Percentiles rank a stretch among this genome's conserved stretches.
Conservation (phyloP, 1,284 basidiomycete species). For the Boletellus sp. region DNA sequence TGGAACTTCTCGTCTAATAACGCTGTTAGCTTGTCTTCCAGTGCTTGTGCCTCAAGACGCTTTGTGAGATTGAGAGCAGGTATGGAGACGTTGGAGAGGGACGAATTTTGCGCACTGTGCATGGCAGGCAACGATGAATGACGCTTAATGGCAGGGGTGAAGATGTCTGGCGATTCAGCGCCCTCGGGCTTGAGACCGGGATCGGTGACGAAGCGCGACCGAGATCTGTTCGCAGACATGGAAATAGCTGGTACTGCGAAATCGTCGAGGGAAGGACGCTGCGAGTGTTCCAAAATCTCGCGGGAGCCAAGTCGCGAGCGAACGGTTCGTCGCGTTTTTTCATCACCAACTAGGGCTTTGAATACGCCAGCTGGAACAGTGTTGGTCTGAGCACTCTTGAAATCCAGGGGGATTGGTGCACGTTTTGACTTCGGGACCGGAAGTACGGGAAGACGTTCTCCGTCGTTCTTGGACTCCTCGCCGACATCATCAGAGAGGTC, state of each 20-base stretch:
- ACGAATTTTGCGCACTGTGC: constrained; percentile 38
- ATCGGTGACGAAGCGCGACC: constrained; percentile 53
- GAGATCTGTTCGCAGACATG: constrained; percentile 45
- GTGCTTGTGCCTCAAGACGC: constrained; percentile 54
- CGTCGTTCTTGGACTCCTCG: constrained; percentile 30
- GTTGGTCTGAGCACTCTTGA: constrained; percentile 69
- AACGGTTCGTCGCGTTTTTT: constrained; percentile 61
- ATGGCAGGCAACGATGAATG: constrained; percentile 63
- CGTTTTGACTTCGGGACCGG: constrained; percentile 51
- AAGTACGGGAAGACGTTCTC: constrained; percentile 32
- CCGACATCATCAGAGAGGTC: constrained; percentile 6
- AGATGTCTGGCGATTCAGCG: constrained; percentile 44
- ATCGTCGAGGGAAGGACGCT: constrained; percentile 71
- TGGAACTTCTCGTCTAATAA: constrained; percentile 67
- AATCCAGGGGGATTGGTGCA: constrained; percentile 76
- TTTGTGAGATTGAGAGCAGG: constrained; percentile 52
- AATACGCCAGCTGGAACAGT: constrained; percentile 80
- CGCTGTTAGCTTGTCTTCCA: constrained; percentile 55
- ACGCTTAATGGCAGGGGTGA: constrained; percentile 44
- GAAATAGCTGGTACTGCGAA: constrained; percentile 65
- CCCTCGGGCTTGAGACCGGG: constrained; percentile 36
- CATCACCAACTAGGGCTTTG: constrained; percentile 69
- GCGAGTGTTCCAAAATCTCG: constrained; percentile 58
- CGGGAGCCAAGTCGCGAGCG: constrained; percentile 71
- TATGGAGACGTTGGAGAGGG: constrained; percentile 41